Evolutionary conservation across 371 early-diverging fungal species (phyloP).

Genomic region (Mortierella sp.): DNA sequence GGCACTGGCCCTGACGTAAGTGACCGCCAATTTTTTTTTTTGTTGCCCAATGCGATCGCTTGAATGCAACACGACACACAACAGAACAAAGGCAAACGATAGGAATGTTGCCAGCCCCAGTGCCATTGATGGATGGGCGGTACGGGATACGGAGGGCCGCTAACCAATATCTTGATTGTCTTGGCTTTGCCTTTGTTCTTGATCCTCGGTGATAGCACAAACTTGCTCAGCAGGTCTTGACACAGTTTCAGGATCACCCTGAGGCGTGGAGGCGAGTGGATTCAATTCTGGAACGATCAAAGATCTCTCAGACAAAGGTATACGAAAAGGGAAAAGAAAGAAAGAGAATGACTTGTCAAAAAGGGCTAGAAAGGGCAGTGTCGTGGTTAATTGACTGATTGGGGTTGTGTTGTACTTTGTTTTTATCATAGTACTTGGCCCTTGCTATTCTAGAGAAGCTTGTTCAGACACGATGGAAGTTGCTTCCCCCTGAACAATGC

Average conservation of each 20-base stretch:
- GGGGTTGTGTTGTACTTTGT: background rate
- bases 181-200: background rate
- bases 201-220: conserved; percentile 69
- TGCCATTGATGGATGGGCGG: background rate
- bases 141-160: background rate
- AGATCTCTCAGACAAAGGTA: conserved; percentile 89
- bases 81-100: too few species aligned
- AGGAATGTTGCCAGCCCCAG: conserved; percentile 1
- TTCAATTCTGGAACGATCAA: conserved; percentile 89
- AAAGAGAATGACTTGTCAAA: too few species aligned
- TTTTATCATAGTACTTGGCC: conserved; percentile 89
- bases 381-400: too few species aligned
- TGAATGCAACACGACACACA: too few species aligned
- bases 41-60: background rate
- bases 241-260: conserved; percentile 97
- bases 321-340: too few species aligned
- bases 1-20: conserved; percentile 79
- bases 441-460: conserved; percentile 96
- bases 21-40: conserved; percentile 19
- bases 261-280: conserved; percentile 98
- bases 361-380: too few species aligned
- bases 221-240: conserved; percentile 80
- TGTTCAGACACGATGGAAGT: conserved; percentile 98
- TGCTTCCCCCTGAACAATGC: conserved; percentile 90
- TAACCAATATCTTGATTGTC: background rate